These are phyloP conservation scores for Blastobotrys attinorum DNA, from an alignment of 805 yeast genomes.

Conservation along the genomic window DNA sequence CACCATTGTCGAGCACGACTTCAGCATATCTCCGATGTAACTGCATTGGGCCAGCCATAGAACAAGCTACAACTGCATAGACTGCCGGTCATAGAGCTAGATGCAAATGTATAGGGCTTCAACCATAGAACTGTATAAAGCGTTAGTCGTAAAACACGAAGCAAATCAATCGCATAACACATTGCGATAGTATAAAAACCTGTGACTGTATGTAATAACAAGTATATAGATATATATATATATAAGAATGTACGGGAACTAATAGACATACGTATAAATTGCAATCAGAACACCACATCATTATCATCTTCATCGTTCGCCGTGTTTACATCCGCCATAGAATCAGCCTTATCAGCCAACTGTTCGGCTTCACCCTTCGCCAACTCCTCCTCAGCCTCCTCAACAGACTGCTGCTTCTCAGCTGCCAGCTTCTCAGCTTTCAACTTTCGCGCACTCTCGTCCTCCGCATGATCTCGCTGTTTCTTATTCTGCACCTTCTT, in stretches of 20 bases:
- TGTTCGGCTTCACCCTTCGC: constrained; percentile 4
- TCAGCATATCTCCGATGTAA: no score
- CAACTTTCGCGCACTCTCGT: constrained; percentile 35
- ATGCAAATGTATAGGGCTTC: no score
- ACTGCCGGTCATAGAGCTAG: no score
- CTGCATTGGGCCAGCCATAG: no score
- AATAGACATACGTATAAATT: neutral
- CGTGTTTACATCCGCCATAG: neutral
- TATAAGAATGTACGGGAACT: neutral
- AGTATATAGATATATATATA: neutral
- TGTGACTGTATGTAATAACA: neutral
- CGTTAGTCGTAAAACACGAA: no score
- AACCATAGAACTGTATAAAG: no score
- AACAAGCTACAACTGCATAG: no score
- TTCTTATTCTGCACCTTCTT: constrained; percentile 95
- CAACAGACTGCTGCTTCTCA: constrained; percentile 18
- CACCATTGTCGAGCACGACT: no score
- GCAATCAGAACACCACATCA: constrained; percentile 34
- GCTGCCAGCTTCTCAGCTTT: constrained; percentile 17
- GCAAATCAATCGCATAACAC: no score
- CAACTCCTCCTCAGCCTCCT: constrained; percentile 12
- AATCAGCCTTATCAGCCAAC: neutral
- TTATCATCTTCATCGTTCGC: constrained; percentile 26
- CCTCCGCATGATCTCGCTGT: constrained; percentile 64
- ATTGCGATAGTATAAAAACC: neutral